Conservation (phyloP, 2,329 filamentous ascomycete genomes). For the Seiridium unicorne region DNA sequence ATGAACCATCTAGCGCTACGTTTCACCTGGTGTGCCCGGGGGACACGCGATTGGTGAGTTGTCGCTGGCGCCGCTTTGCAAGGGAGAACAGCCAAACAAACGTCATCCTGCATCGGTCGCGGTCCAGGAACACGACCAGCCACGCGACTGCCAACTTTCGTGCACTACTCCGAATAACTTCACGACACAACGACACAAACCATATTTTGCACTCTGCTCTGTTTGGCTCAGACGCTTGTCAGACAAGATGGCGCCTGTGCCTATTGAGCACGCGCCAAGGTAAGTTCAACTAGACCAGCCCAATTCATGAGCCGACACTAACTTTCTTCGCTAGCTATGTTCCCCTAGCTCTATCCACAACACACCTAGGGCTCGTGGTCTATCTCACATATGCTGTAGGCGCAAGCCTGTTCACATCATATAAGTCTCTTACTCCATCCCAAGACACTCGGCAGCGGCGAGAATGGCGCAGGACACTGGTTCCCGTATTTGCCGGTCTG, state of each 20-base stretch:
- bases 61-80: neutral
- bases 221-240: neutral
- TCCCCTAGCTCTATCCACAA: constrained; percentile 25
- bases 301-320: neutral
- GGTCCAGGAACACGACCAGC: neutral
- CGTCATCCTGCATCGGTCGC: constrained; percentile 4
- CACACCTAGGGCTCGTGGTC: constrained; percentile 24
- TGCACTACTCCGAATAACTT: neutral
- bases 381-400: constrained; percentile 32
- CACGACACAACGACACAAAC: neutral
- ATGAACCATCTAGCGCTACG: neutral
- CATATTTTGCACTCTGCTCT: neutral
- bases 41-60: neutral
- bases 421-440: constrained; percentile 30
- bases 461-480: constrained; percentile 29
- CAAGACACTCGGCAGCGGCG: constrained; percentile 34
- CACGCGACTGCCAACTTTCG: neutral
- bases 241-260: constrained; percentile 26
- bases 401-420: constrained; percentile 32
- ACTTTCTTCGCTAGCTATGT: constrained; percentile 23
- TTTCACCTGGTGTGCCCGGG: neutral
- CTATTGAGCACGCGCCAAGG: constrained; percentile 25
- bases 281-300: constrained; percentile 8
- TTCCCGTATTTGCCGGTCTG: constrained; percentile 31
- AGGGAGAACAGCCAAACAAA: neutral